A percentile compares a stretch with the other conserved stretches of the same genome.
These are phyloP conservation scores for Eutrema yunnanense DNA, from an alignment of 345 rosid species.

Conservation along the genomic window DNA sequence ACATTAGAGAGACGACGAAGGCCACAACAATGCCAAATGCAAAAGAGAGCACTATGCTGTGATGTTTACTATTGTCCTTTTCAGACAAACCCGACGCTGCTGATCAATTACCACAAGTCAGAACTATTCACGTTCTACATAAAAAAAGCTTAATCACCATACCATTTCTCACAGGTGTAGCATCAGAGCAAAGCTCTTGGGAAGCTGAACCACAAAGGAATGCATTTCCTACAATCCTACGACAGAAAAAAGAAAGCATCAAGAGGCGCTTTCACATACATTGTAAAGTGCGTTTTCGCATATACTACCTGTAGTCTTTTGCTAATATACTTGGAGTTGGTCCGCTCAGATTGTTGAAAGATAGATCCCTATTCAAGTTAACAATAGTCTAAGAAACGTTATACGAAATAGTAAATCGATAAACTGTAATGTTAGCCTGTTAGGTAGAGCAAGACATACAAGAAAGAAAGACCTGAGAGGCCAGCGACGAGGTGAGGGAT, in stretches of 20 bases:
- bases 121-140: neutral
- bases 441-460: slow-evolving; percentile 43
- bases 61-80: slow-evolving; percentile 37
- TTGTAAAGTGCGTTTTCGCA: neutral
- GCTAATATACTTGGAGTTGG: slow-evolving; percentile 83
- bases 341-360: slow-evolving; percentile 88
- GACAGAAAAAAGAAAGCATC: neutral
- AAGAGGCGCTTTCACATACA: neutral
- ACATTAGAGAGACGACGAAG: slow-evolving; percentile 56
- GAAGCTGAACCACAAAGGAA: slow-evolving; percentile 63
- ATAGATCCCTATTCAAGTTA: slow-evolving; percentile 60
- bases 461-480: slow-evolving; percentile 83
- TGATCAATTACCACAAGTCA: neutral
- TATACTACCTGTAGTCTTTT: slow-evolving; percentile 69
- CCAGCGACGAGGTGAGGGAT: slow-evolving; percentile 69
- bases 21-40: slow-evolving; percentile 59
- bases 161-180: slow-evolving; percentile 57
- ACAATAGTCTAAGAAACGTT: neutral
- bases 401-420: neutral
- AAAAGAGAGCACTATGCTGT: slow-evolving; percentile 57
- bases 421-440: neutral
- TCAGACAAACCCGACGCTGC: slow-evolving; percentile 46
- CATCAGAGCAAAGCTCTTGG: slow-evolving; percentile 44
- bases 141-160: slow-evolving; percentile 9
- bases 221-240: slow-evolving; percentile 65